These are phyloP conservation scores for Crotalaria pallida DNA, from an alignment of 306 rosid species.

Conservation along the genomic window DNA sequence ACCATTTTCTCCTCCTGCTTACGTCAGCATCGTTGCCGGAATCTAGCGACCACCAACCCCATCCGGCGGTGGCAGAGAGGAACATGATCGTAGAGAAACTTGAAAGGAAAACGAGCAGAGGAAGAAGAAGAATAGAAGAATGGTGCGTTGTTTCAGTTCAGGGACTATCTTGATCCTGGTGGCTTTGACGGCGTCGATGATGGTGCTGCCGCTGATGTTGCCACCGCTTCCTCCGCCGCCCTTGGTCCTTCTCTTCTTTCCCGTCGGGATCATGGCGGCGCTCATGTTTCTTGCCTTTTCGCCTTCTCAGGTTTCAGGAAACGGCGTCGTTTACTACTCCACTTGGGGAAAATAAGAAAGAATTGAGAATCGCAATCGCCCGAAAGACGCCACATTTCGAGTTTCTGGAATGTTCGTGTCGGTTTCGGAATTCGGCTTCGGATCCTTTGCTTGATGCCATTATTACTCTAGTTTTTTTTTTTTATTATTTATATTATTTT, in stretches of 20 bases:
- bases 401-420: constrained; percentile 9
- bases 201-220: constrained; percentile 49
- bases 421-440: neutral
- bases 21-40: neutral
- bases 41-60: neutral
- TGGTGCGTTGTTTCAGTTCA: constrained; percentile 44
- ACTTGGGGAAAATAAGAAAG: neutral
- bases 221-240: constrained; percentile 88
- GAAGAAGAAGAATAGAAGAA: neutral
- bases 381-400: constrained; percentile 14
- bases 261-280: constrained; percentile 73
- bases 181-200: constrained; percentile 56
- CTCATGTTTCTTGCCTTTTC: constrained; percentile 63
- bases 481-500: neutral
- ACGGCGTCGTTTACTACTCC: constrained; percentile 29
- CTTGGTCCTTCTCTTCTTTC: constrained; percentile 56
- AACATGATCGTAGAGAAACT: constrained; percentile 25
- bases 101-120: neutral
- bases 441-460: neutral
- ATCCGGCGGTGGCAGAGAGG: neutral
- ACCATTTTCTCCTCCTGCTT: constrained; percentile 1
- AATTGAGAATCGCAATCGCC: neutral
- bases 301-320: constrained; percentile 21
- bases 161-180: constrained; percentile 39
- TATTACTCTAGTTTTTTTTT: neutral